Evolutionary conservation across 768 basidiomycete genomes (phyloP).

Genomic region (Kwoniella dendrophila): DNA sequence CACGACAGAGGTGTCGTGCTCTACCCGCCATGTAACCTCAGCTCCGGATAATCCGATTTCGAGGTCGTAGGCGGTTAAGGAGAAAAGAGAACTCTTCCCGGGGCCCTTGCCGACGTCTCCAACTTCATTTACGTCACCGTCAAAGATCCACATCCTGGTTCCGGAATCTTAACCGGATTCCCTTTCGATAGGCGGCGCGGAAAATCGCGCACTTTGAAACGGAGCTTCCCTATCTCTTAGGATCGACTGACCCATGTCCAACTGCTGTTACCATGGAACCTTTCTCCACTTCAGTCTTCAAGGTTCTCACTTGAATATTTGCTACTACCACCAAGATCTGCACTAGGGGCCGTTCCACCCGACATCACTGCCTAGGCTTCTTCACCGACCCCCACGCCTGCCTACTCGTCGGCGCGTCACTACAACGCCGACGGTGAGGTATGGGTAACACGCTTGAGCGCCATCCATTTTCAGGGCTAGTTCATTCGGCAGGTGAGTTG

Average conservation of each 20-base stretch:
- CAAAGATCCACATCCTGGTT: conserved; percentile 65
- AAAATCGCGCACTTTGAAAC: conserved; percentile 70
- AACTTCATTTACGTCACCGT: conserved; percentile 71
- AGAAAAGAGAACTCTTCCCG: conserved; percentile 79
- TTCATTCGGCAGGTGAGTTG: conserved; percentile 88
- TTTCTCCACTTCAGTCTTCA: conserved; percentile 87
- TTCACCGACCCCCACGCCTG: conserved; percentile 70
- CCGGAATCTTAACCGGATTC: conserved; percentile 77
- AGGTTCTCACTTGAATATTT: conserved; percentile 85
- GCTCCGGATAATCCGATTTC: conserved; percentile 74
- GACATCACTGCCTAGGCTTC: conserved; percentile 76
- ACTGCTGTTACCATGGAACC: conserved; percentile 84
- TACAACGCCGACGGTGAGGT: conserved; percentile 73
- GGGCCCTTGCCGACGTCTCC: conserved; percentile 68
- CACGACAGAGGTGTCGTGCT: conserved; percentile 71
- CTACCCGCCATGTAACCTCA: conserved; percentile 73
- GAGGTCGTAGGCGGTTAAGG: conserved; percentile 72
- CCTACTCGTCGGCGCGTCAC: conserved; percentile 65
- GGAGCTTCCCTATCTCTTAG: conserved; percentile 76
- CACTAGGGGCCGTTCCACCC: conserved; percentile 76
- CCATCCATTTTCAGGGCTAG: conserved; percentile 90
- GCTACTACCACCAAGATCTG: conserved; percentile 88
- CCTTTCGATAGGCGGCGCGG: conserved; percentile 72
- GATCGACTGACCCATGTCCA: conserved; percentile 84
- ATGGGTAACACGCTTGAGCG: conserved; percentile 84